phyloP scores from a whole-genome alignment of 768 basidiomycete genomes.

The Tricholoma bakamatsutake region DNA sequence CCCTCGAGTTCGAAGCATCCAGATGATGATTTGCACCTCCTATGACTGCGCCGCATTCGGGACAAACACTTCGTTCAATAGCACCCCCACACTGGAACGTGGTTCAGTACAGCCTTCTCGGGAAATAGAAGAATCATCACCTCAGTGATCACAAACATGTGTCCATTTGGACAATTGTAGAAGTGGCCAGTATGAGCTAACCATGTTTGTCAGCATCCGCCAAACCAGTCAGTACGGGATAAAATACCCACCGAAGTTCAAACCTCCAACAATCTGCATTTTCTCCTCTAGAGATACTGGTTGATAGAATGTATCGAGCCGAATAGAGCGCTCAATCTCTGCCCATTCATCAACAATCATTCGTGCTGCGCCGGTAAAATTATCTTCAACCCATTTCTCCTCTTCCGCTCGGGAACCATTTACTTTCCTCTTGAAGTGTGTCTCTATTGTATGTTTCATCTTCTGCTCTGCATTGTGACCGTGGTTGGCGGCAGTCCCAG shows the following conservation, averaged over 20 bases:
- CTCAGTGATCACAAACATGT: slow-evolving; percentile 54
- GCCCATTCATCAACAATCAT: slow-evolving; percentile 43
- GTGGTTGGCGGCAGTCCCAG: slow-evolving; percentile 13
- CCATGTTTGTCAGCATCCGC: neutral
- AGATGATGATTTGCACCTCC: slow-evolving; percentile 44
- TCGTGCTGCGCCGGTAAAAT: slow-evolving; percentile 32
- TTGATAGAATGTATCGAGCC: slow-evolving; percentile 40
- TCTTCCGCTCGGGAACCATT: slow-evolving; percentile 14
- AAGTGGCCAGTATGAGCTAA: slow-evolving; percentile 39
- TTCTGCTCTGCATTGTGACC: slow-evolving; percentile 1
- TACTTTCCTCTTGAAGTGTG: slow-evolving; percentile 9
- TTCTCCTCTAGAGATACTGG: slow-evolving; percentile 50
- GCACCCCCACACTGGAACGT: slow-evolving; percentile 52
- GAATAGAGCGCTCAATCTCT: slow-evolving; percentile 33
- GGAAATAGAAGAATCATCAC: slow-evolving; percentile 26
- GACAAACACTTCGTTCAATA: slow-evolving; percentile 39
- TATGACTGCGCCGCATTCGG: slow-evolving; percentile 51
- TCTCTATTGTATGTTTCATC: slow-evolving; percentile 13
- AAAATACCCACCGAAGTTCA: slow-evolving; percentile 39
- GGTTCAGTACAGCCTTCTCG: neutral
- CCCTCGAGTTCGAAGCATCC: slow-evolving; percentile 36
- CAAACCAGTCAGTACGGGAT: neutral
- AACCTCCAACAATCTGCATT: slow-evolving; percentile 40
- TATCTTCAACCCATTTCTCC: slow-evolving; percentile 35
- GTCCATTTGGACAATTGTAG: slow-evolving; percentile 53